Percentiles rank a stretch among this genome's conserved stretches.
phyloP scores from a whole-genome alignment of 306 rosid genomes.

The Fragaria iinumae region DNA sequence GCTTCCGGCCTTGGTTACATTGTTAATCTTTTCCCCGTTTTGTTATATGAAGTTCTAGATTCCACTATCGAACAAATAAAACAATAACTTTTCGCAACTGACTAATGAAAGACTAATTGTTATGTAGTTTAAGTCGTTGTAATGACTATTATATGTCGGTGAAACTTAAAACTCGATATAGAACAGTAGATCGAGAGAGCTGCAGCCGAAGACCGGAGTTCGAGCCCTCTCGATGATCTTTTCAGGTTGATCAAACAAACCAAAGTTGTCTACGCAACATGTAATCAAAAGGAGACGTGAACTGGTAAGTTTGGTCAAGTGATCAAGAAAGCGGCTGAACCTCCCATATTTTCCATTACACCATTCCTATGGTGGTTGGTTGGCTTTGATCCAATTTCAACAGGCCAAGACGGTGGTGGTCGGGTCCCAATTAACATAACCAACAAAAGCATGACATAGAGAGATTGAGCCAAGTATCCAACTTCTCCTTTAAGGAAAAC shows the following conservation, averaged over 20 bases:
- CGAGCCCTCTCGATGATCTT: background rate
- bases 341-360: background rate
- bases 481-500: conserved; percentile 31
- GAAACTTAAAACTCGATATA: background rate
- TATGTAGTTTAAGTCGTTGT: too few relatives aligned
- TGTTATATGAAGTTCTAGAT: too few relatives aligned
- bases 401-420: background rate
- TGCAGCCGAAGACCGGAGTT: background rate
- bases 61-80: too few relatives aligned
- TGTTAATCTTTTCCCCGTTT: background rate
- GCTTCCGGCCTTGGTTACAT: background rate
- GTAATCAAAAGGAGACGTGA: conserved; percentile 11
- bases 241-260: background rate
- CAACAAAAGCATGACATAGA: conserved; percentile 2
- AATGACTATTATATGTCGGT: too few relatives aligned
- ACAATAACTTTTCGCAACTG: too few relatives aligned
- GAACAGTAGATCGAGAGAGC: background rate
- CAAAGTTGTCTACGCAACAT: background rate
- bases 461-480: conserved; percentile 11
- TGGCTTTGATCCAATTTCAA: conserved; percentile 6
- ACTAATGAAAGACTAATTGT: too few relatives aligned
- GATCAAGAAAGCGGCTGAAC: background rate
- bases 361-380: background rate
- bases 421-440: conserved; percentile 23
- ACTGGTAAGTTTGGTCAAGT: background rate